Conservation (phyloP, 2,329 filamentous ascomycete genomes). For the Coniella vitis region DNA sequence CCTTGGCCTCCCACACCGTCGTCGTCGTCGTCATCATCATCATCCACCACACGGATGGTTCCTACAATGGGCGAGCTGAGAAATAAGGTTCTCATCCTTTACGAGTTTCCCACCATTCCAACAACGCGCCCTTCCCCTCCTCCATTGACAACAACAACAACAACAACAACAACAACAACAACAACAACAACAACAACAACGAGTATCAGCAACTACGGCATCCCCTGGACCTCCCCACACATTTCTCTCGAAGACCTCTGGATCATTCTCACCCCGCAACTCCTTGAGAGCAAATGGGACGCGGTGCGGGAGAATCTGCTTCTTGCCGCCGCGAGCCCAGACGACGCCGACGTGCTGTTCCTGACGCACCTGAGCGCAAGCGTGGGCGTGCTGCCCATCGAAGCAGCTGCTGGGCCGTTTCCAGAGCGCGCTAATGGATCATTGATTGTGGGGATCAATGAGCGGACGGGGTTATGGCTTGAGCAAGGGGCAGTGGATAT, state of each 20-base stretch:
- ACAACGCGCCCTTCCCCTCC: no score
- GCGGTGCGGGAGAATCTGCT: slow-evolving; percentile 35
- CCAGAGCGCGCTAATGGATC: slow-evolving; percentile 26
- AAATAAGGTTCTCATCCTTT: slow-evolving; percentile 39
- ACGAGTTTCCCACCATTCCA: slow-evolving; percentile 33
- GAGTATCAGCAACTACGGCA: slow-evolving; percentile 29
- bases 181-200: no score
- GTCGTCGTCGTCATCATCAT: no score
- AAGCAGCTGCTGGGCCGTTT: slow-evolving; percentile 40
- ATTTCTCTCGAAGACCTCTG: slow-evolving; percentile 42
- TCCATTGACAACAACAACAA: no score
- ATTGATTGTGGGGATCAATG: slow-evolving; percentile 39
- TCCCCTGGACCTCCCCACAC: slow-evolving; percentile 37
- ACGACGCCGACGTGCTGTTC: slow-evolving; percentile 26
- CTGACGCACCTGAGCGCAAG: slow-evolving; percentile 42
- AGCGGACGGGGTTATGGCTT: slow-evolving; percentile 40
- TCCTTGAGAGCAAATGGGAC: slow-evolving; percentile 40
- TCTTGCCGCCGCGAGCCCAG: slow-evolving; percentile 30
- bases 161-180: no score
- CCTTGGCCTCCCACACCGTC: slow-evolving; percentile 3
- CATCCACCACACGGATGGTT: slow-evolving; percentile 22
- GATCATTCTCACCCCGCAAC: slow-evolving; percentile 35
- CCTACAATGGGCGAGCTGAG: slow-evolving; percentile 40
- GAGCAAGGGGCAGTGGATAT: slow-evolving; percentile 9
- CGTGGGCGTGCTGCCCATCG: slow-evolving; percentile 41